Evolutionary conservation across 2,329 filamentous ascomycete species (phyloP).

Genomic region (Lachnellula willkommii): DNA sequence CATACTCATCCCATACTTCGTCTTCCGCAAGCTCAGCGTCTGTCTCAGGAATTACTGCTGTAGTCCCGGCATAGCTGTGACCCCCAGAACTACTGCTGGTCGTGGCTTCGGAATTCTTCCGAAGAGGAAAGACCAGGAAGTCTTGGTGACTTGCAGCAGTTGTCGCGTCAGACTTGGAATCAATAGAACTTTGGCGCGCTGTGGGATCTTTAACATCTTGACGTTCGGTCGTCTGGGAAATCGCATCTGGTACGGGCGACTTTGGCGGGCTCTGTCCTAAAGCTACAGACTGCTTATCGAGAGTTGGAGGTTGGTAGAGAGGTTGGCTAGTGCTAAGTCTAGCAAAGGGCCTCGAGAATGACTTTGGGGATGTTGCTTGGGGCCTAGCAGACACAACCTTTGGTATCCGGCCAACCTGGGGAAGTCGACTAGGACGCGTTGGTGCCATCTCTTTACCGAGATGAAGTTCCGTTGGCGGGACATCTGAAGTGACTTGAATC

Average conservation of each 20-base stretch:
- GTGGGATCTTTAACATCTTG: not conserved
- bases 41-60: slow-evolving; percentile 59
- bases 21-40: slow-evolving; percentile 72
- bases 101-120: slow-evolving; percentile 64
- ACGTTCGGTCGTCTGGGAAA: not conserved
- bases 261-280: slow-evolving; percentile 41
- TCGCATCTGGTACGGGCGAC: slow-evolving; percentile 19
- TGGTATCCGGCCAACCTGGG: slow-evolving; percentile 83
- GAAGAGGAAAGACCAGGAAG: slow-evolving; percentile 69
- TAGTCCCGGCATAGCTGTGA: slow-evolving; percentile 55
- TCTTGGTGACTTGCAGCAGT: slow-evolving; percentile 39
- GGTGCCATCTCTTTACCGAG: slow-evolving; percentile 9
- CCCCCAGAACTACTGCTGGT: slow-evolving; percentile 56
- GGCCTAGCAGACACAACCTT: slow-evolving; percentile 67
- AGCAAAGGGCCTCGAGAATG: slow-evolving; percentile 80
- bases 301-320: slow-evolving; percentile 24
- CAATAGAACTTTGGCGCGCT: slow-evolving; percentile 17
- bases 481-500: slow-evolving; percentile 16
- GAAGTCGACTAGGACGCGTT: slow-evolving; percentile 48
- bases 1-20: slow-evolving; percentile 92
- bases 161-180: slow-evolving; percentile 18
- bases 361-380: slow-evolving; percentile 64
- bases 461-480: slow-evolving; percentile 23
- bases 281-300: slow-evolving; percentile 40
- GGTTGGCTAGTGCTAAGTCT: slow-evolving; percentile 44